Evolutionary conservation across 179 eudicot genomes (phyloP).

Genomic region (Beta macrorhiza): DNA sequence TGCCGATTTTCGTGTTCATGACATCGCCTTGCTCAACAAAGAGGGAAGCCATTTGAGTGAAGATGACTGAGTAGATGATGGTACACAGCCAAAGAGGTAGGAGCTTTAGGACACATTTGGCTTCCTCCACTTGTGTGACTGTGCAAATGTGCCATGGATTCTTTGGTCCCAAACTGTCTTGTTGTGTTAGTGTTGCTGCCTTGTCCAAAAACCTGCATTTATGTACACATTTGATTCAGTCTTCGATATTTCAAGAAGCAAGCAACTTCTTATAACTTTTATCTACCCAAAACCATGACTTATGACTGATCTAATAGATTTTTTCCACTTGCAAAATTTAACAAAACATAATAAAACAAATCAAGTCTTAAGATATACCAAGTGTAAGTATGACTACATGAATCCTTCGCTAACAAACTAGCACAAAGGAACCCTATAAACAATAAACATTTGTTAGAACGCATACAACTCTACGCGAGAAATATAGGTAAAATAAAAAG

Average conservation of each 20-base stretch:
- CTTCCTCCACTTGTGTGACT: constrained; percentile 76
- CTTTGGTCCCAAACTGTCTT: constrained; percentile 11
- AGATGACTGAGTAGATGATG: constrained; percentile 68
- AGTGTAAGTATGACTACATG: neutral
- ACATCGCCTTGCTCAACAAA: constrained; percentile 84
- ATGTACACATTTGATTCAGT: neutral
- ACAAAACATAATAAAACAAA: neutral
- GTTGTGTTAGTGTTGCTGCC: constrained; percentile 57
- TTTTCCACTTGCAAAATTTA: no score
- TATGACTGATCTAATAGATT: no score
- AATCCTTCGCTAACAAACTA: neutral
- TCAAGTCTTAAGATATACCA: neutral
- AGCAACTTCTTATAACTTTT: neutral
- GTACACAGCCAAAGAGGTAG: constrained; percentile 78
- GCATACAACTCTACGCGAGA: no score
- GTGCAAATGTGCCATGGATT: constrained; percentile 68
- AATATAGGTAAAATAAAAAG: no score
- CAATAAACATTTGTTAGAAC: neutral
- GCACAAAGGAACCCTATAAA: neutral
- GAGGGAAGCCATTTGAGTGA: constrained; percentile 79
- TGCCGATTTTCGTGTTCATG: constrained; percentile 48
- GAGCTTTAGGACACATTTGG: constrained; percentile 64
- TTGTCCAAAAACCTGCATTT: constrained; percentile 54
- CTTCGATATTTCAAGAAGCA: neutral
- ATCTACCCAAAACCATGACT: no score